A percentile compares a stretch with the other conserved stretches of the same genome.
Conservation (phyloP, 2,329 filamentous ascomycete genomes). For the Chrysoporthe austroafricana region DNA sequence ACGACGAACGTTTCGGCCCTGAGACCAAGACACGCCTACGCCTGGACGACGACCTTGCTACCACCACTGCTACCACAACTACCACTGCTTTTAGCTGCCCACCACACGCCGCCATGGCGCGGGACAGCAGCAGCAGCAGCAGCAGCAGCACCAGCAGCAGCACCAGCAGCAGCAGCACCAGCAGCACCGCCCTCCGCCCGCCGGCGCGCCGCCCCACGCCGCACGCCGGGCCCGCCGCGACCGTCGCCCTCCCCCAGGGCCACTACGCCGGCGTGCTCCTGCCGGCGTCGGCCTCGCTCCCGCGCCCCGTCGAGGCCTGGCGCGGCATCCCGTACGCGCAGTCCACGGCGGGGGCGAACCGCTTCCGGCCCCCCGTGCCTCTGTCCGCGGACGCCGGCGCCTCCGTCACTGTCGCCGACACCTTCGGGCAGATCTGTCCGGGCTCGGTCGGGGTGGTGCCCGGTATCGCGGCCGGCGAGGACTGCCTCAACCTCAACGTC, state of each 20-base stretch:
- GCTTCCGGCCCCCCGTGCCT: slow-evolving; percentile 48
- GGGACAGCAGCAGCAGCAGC: neutral
- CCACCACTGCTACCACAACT: neutral
- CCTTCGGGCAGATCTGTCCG: slow-evolving; percentile 46
- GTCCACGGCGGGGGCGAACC: slow-evolving; percentile 45
- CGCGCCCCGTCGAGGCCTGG: slow-evolving; percentile 51
- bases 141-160: neutral
- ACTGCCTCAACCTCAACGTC: slow-evolving; percentile 58
- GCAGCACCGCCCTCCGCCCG: slow-evolving; percentile 22
- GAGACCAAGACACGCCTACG: neutral
- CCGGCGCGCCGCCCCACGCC: slow-evolving; percentile 10
- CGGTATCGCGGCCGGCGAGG: slow-evolving; percentile 44
- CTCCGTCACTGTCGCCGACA: slow-evolving; percentile 36
- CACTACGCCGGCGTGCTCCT: slow-evolving; percentile 45
- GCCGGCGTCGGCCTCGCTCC: slow-evolving; percentile 36
- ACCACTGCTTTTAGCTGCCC: neutral
- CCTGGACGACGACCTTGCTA: neutral
- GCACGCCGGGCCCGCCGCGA: slow-evolving; percentile 28
- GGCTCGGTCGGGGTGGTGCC: slow-evolving; percentile 36
- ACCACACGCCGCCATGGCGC: slow-evolving; percentile 16
- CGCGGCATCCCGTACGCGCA: slow-evolving; percentile 55
- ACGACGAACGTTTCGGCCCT: too few relatives aligned
- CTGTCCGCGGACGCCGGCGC: slow-evolving; percentile 29
- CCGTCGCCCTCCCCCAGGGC: slow-evolving; percentile 44
- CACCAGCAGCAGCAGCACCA: neutral